Percentiles rank a stretch among this genome's conserved stretches.
Conservation (phyloP, 2,329 filamentous ascomycete species). For the Botrytis cinerea region DNA sequence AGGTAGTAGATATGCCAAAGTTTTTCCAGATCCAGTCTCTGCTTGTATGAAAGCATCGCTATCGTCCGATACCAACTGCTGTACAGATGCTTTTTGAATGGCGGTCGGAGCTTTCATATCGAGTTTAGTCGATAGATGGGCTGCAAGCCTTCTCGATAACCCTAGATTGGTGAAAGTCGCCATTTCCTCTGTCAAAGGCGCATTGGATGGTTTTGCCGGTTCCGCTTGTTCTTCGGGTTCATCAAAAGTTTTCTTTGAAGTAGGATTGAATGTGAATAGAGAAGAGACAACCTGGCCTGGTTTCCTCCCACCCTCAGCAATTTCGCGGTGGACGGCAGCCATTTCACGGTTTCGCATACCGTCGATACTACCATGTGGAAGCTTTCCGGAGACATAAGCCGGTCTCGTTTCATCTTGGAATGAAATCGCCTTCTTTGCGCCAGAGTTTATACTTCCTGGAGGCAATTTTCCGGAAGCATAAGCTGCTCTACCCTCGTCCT, state of each 20-base stretch:
- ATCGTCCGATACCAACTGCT: slow-evolving; percentile 76
- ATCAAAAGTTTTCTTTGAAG: slow-evolving; percentile 63
- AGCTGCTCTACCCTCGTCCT: slow-evolving; percentile 30
- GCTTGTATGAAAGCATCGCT: slow-evolving; percentile 95
- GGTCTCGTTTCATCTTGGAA: slow-evolving; percentile 33
- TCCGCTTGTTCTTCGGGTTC: slow-evolving; percentile 50
- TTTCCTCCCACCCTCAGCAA: slow-evolving; percentile 43
- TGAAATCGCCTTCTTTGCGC: slow-evolving; percentile 30
- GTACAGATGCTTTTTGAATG: slow-evolving; percentile 88
- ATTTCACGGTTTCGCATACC: slow-evolving; percentile 37
- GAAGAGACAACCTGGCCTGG: slow-evolving; percentile 77
- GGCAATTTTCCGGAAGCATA: slow-evolving; percentile 43
- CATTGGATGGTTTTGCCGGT: slow-evolving; percentile 79
- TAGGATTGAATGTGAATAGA: slow-evolving; percentile 87
- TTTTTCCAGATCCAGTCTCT: slow-evolving; percentile 97
- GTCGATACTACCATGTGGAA: slow-evolving; percentile 36
- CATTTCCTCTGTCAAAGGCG: slow-evolving; percentile 79
- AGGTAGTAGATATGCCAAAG: slow-evolving; percentile 89
- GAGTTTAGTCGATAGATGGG: slow-evolving; percentile 82
- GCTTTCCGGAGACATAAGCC: slow-evolving; percentile 38
- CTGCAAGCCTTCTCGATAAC: slow-evolving; percentile 75
- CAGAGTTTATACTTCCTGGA: slow-evolving; percentile 42
- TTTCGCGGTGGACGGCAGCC: slow-evolving; percentile 26
- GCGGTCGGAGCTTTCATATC: slow-evolving; percentile 87
- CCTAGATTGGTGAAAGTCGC: slow-evolving; percentile 86